Evolutionary conservation across 2,329 filamentous ascomycete genomes (phyloP).

Genomic region (Scedosporium minutisporum): DNA sequence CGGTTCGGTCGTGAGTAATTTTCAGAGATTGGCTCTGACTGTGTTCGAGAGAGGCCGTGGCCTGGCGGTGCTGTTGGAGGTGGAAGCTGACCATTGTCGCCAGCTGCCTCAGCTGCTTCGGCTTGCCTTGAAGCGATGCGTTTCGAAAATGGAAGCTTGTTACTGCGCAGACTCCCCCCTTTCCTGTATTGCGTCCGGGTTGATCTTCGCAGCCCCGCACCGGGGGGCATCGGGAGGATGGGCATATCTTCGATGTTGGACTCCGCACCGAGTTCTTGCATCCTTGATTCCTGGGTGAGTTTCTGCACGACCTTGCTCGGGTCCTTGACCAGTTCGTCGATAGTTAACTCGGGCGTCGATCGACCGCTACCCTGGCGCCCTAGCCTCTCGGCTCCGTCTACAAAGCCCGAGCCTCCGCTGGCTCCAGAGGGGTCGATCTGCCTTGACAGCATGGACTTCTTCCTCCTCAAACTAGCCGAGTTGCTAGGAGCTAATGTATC

Average conservation of each 20-base stretch:
- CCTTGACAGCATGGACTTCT: constrained; percentile 90
- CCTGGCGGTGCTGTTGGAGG: constrained; percentile 36
- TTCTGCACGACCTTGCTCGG: constrained; percentile 62
- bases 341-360: constrained; percentile 41
- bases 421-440: constrained; percentile 71
- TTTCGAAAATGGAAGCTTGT: constrained; percentile 66
- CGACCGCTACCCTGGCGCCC: constrained; percentile 46
- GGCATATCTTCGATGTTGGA: constrained; percentile 52
- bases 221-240: constrained; percentile 70
- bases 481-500: constrained; percentile 26
- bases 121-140: constrained; percentile 35
- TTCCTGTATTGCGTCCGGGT: constrained; percentile 86
- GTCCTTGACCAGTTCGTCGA: constrained; percentile 78
- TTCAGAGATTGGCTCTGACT: constrained; percentile 58
- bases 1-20: constrained; percentile 54
- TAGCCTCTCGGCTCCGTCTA: constrained; percentile 74
- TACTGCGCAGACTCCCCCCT: constrained; percentile 72
- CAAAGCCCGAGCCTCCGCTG: constrained; percentile 45
- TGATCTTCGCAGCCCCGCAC: constrained; percentile 75
- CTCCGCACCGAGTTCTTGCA: constrained; percentile 30
- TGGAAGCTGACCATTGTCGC: constrained; percentile 21
- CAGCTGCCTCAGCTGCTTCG: constrained; percentile 26
- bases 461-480: constrained; percentile 61
- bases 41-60: constrained; percentile 49
- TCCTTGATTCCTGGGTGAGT: constrained; percentile 47